Conservation (phyloP, 306 rosid genomes). For the Senna siamea region DNA sequence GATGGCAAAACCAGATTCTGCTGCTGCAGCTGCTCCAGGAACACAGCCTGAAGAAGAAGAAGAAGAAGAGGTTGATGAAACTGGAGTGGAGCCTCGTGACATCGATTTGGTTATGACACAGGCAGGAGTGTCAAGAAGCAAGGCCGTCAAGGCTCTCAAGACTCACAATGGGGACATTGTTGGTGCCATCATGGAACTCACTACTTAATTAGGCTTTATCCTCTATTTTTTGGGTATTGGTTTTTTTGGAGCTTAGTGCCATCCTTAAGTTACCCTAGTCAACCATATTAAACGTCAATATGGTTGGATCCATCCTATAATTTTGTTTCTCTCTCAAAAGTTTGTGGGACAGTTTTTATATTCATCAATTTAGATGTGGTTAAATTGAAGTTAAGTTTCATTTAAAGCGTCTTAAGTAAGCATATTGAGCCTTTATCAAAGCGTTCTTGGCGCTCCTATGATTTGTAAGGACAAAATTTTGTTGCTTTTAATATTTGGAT, state of each 20-base stretch:
- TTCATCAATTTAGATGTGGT: neutral
- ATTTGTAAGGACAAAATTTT: no score
- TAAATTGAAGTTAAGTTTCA: neutral
- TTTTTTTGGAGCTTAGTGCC: constrained; percentile 29
- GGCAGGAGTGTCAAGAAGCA: constrained; percentile 82
- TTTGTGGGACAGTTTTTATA: constrained; percentile 12
- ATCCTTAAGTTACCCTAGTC: constrained; percentile 40
- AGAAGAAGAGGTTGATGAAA: constrained; percentile 76
- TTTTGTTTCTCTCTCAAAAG: constrained; percentile 36
- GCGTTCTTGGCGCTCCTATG: no score
- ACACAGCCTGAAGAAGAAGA: constrained; percentile 67
- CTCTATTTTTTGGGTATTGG: neutral
- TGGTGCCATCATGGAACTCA: constrained; percentile 91
- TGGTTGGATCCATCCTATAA: constrained; percentile 41
- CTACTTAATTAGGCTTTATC: constrained; percentile 49
- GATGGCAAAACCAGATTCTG: constrained; percentile 60
- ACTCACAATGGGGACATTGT: constrained; percentile 83
- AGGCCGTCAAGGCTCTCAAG: constrained; percentile 94
- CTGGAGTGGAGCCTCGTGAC: constrained; percentile 75
- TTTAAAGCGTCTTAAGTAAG: neutral
- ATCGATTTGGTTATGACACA: constrained; percentile 93
- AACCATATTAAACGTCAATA: constrained; percentile 21
- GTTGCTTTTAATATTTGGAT: no score
- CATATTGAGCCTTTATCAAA: no score
- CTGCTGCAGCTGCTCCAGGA: constrained; percentile 47